phyloP scores from a whole-genome alignment of 352 stramenopile genomes.

The Phytopythium cucurbitacearum region DNA sequence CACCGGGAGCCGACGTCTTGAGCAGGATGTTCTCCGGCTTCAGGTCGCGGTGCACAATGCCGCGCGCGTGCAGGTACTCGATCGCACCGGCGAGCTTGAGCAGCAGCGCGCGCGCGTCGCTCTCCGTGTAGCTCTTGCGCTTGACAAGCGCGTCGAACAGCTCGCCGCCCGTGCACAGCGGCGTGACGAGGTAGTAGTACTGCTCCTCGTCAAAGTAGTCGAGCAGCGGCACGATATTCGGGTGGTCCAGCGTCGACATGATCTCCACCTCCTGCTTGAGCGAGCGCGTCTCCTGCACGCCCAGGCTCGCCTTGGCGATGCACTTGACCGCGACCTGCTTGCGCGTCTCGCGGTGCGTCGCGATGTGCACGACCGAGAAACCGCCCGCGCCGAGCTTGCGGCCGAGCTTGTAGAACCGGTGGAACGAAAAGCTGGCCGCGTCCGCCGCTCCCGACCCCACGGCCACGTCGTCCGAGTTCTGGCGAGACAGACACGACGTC shows the following conservation, averaged over 20 bases:
- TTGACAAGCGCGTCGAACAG: constrained; percentile 95
- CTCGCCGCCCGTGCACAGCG: constrained; percentile 84
- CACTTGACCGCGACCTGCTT: constrained; percentile 84
- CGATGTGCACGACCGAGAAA: constrained; percentile 88
- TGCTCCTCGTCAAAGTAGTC: constrained; percentile 72
- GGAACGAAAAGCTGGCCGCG: constrained; percentile 41
- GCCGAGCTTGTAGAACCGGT: constrained; percentile 76
- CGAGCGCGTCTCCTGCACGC: constrained; percentile 40
- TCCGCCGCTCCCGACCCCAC: neutral
- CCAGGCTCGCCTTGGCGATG: constrained; percentile 57
- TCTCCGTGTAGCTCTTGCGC: constrained; percentile 94
- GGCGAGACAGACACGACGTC: constrained; percentile 22
- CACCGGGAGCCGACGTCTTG: constrained; percentile 63
- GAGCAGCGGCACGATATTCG: constrained; percentile 67
- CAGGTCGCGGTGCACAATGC: constrained; percentile 91
- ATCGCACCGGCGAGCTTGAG: constrained; percentile 90
- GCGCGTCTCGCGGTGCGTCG: constrained; percentile 58
- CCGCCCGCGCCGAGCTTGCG: constrained; percentile 82
- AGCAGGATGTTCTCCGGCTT: constrained; percentile 90
- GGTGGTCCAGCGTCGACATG: constrained; percentile 64
- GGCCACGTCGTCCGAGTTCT: constrained; percentile 34
- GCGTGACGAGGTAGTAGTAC: constrained; percentile 82
- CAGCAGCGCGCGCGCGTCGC: constrained; percentile 90
- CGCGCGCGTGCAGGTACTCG: constrained; percentile 89
- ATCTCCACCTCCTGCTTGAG: constrained; percentile 73